Conservation (phyloP, 1,139 yeast species). For the Blastobotrys aristatus region DNA sequence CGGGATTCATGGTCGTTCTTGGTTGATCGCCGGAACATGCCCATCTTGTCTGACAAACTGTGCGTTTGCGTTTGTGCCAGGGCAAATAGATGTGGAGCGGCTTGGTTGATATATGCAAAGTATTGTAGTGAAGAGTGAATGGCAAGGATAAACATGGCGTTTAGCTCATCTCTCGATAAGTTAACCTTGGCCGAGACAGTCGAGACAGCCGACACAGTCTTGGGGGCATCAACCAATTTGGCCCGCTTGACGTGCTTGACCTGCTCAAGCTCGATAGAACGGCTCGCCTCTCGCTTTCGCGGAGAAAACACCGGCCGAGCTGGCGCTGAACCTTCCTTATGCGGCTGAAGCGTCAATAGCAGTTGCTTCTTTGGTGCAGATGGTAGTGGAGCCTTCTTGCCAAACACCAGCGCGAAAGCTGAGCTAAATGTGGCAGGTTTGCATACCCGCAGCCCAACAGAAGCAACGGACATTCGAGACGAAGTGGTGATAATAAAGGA, state of each 20-base stretch:
- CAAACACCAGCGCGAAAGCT: not conserved
- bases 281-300: not conserved
- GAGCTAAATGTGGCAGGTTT: not conserved
- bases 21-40: no score
- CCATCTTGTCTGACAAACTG: no score
- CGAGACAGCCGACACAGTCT: no score
- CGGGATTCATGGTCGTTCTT: no score
- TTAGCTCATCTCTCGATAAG: no score
- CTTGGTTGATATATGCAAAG: not conserved
- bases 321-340: not conserved
- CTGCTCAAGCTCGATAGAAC: not conserved
- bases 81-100: not conserved
- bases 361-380: not conserved
- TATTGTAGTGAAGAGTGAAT: not conserved
- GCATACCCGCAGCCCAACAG: not conserved
- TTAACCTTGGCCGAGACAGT: no score
- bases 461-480: not conserved
- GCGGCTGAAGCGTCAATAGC: not conserved
- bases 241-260: no score
- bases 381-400: not conserved
- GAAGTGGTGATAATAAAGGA: not conserved
- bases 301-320: not conserved
- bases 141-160: no score
- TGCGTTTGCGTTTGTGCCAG: not conserved
- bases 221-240: no score